Evolutionary conservation across 1,139 yeast genomes (phyloP).

Genomic region (Candida pseudoviswanathii): DNA sequence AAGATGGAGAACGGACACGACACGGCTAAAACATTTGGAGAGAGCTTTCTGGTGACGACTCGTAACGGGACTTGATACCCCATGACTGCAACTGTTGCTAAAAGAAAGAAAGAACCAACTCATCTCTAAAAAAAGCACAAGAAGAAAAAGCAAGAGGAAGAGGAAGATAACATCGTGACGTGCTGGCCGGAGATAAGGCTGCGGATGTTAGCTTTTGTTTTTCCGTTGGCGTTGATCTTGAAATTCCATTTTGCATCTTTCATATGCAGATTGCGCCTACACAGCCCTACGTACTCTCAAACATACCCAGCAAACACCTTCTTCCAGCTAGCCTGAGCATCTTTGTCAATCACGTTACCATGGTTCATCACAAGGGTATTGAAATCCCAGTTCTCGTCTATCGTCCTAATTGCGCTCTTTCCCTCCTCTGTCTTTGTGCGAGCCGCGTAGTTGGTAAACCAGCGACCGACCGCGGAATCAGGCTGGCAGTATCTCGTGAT

Average conservation of each 20-base stretch:
- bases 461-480: conserved; percentile 25
- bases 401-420: conserved; percentile 29
- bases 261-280: too few relatives aligned
- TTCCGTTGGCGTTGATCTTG: too few relatives aligned
- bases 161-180: too few relatives aligned
- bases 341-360: conserved; percentile 53
- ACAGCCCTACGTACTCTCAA: not conserved
- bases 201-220: too few relatives aligned
- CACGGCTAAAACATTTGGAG: conserved; percentile 10
- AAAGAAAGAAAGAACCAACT: too few relatives aligned
- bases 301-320: conserved; percentile 6
- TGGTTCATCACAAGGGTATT: conserved; percentile 55
- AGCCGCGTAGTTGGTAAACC: conserved; percentile 21
- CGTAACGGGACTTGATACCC: conserved; percentile 10
- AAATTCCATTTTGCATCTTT: too few relatives aligned
- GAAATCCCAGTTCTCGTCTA: conserved; percentile 45
- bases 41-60: conserved; percentile 7
- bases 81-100: not conserved
- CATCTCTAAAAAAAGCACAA: not conserved
- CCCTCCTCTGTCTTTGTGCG: conserved; percentile 24
- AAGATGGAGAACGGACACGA: conserved; percentile 11
- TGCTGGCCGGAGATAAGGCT: too few relatives aligned
- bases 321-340: conserved; percentile 36
- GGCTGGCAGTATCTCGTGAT: conserved; percentile 32
- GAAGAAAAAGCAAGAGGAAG: not conserved